A percentile compares a stretch with the other conserved stretches of the same genome.
Evolutionary conservation across 345 rosid species (phyloP).

Genomic region (Eucalyptus erythrocorys): DNA sequence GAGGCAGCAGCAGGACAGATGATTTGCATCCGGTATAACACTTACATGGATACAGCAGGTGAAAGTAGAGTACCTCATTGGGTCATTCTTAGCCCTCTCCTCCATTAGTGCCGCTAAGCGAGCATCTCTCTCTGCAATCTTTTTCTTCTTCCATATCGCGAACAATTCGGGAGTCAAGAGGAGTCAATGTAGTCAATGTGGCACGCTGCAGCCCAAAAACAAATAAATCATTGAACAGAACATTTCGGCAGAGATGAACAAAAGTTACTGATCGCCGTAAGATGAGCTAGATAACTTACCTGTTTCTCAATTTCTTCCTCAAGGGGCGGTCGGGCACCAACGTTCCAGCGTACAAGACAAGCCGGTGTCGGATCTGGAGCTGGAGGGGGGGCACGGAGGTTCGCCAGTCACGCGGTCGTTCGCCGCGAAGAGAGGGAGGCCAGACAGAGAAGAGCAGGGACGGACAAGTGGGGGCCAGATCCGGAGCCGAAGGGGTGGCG

Average conservation of each 20-base stretch:
- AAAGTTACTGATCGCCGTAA: background rate
- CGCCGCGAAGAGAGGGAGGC: no score
- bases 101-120: conserved; percentile 37
- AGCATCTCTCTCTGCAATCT: conserved; percentile 44
- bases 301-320: no score
- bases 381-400: no score
- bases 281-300: no score
- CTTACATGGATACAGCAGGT: background rate
- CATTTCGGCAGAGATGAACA: background rate
- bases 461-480: no score
- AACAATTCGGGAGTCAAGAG: conserved; percentile 51
- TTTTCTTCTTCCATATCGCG: conserved; percentile 51
- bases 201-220: conserved; percentile 27
- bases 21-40: background rate
- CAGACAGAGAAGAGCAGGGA: no score
- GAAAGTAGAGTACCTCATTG: conserved; percentile 33
- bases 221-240: background rate
- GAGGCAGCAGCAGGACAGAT: background rate
- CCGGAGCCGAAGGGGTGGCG: no score
- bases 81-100: conserved; percentile 54
- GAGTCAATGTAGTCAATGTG: conserved; percentile 31
- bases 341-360: no score
- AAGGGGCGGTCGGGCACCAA: no score
- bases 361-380: no score
- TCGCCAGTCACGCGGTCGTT: no score